These are phyloP conservation scores for Fusarium liriodendri DNA, from an alignment of 2,329 filamentous ascomycete species.

Conservation along the genomic window DNA sequence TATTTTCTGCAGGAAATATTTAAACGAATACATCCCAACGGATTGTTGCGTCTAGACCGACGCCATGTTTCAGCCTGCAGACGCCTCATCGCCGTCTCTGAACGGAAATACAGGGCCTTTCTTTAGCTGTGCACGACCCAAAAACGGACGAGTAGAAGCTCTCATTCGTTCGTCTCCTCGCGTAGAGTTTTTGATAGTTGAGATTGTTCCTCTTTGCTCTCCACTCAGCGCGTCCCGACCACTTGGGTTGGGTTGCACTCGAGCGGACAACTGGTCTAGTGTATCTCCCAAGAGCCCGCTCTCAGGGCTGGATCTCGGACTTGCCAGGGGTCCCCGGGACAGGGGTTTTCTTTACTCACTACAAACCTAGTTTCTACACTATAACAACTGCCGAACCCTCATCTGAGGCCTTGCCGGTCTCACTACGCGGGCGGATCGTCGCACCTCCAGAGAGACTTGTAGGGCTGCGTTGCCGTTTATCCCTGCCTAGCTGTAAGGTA, in stretches of 20 bases:
- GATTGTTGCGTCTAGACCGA: conserved; percentile 30
- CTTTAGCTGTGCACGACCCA: background rate
- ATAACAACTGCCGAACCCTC: conserved; percentile 7
- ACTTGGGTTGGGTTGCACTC: conserved; percentile 27
- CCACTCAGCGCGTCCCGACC: conserved; percentile 8
- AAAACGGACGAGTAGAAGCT: background rate
- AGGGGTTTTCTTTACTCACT: background rate
- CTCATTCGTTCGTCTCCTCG: conserved; percentile 7
- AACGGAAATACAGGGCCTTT: conserved; percentile 19
- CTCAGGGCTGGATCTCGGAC: conserved; percentile 34
- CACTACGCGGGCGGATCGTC: conserved; percentile 2
- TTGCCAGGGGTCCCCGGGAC: conserved; percentile 16
- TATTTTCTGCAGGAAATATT: background rate
- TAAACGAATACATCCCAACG: background rate
- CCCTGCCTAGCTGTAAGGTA: conserved; percentile 1
- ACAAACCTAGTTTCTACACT: background rate
- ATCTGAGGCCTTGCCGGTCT: conserved; percentile 21
- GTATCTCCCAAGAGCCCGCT: conserved; percentile 3
- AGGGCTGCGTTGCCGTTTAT: background rate
- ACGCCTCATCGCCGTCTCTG: conserved; percentile 16
- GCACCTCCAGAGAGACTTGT: conserved; percentile 1
- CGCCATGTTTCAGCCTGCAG: conserved; percentile 35
- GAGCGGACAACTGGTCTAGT: conserved; percentile 11
- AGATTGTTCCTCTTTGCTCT: conserved; percentile 1
- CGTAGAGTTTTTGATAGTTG: conserved; percentile 3